These are phyloP conservation scores for Ustilaginoidea virens DNA, from an alignment of 2,329 filamentous ascomycete genomes.

Conservation along the genomic window DNA sequence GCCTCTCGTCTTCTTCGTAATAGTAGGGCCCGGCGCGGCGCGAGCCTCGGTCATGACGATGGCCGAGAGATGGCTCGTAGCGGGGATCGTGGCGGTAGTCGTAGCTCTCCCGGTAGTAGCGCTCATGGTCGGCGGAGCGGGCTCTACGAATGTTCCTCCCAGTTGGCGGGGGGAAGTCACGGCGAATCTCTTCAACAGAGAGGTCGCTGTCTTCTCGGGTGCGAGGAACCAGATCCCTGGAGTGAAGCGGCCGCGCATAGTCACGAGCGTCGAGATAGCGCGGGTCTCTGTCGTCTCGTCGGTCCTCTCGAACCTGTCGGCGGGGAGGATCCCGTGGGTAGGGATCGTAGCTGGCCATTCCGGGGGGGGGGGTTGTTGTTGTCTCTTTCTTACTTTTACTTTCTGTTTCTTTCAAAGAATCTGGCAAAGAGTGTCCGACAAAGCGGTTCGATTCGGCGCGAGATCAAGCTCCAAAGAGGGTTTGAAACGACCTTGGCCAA, in stretches of 20 bases:
- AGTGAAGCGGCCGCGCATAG: constrained; percentile 27
- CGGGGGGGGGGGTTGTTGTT: too few relatives aligned
- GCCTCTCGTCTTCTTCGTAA: constrained; percentile 41
- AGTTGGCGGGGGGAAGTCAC: constrained; percentile 66
- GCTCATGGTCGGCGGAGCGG: constrained; percentile 44
- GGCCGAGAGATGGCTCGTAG: constrained; percentile 14
- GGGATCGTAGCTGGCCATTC: constrained; percentile 37
- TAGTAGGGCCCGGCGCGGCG: constrained; percentile 32
- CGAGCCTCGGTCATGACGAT: constrained; percentile 22
- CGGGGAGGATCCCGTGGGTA: constrained; percentile 36
- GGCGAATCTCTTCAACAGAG: constrained; percentile 66
- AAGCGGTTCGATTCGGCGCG: too few relatives aligned
- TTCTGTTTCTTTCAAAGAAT: too few relatives aligned
- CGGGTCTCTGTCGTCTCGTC: constrained; percentile 33
- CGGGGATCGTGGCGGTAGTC: constrained; percentile 31
- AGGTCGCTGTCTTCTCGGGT: constrained; percentile 58
- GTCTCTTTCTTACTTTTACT: too few relatives aligned
- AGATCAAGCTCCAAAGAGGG: too few relatives aligned
- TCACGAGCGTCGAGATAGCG: constrained; percentile 39
- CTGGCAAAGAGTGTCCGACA: too few relatives aligned
- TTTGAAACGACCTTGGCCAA: too few relatives aligned
- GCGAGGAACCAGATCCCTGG: constrained; percentile 39
- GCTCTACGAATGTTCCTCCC: constrained; percentile 40
- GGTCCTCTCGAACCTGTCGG: constrained; percentile 38
- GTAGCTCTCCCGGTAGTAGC: constrained; percentile 38